phyloP scores from a whole-genome alignment of 805 yeast genomes.

The Blastobotrys americana region DNA sequence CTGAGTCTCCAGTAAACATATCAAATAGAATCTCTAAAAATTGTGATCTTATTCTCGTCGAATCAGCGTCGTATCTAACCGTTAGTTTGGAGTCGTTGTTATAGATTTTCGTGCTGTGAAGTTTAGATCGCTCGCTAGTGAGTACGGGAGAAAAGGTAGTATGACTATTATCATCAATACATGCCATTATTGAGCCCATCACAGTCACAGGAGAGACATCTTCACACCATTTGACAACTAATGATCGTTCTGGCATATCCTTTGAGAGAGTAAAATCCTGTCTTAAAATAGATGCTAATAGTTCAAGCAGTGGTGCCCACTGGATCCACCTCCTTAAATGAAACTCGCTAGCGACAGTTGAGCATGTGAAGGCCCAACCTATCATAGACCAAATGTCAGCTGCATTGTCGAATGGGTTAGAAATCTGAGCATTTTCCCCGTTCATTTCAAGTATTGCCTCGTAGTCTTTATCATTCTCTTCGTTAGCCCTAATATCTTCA shows the following conservation, averaged over 20 bases:
- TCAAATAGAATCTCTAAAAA: slow-evolving; percentile 2
- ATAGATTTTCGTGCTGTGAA: not conserved
- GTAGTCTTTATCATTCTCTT: not conserved
- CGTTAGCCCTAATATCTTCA: not conserved
- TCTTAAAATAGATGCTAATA: not conserved
- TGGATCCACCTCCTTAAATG: slow-evolving; percentile 12
- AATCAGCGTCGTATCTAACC: not conserved
- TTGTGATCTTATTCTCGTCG: not conserved
- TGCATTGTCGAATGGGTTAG: slow-evolving; percentile 6
- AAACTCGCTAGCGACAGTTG: slow-evolving; percentile 5
- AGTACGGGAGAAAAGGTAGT: slow-evolving; percentile 1
- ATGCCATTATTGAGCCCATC: slow-evolving; percentile 7
- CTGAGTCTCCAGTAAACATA: not conserved
- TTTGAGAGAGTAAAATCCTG: too few species aligned
- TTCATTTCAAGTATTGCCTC: not conserved
- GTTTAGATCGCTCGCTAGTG: not conserved
- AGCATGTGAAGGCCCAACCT: slow-evolving; percentile 15
- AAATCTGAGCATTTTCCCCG: not conserved
- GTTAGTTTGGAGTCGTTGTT: not conserved
- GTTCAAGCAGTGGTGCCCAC: slow-evolving; percentile 8
- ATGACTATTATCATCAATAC: not conserved
- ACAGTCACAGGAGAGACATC: not conserved
- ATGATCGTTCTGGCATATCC: slow-evolving; percentile 1
- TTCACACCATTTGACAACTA: slow-evolving; percentile 4
- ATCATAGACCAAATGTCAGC: slow-evolving; percentile 11